Evolutionary conservation across 192 early-diverging fungal species (phyloP), one percentile per base, ranked within the genome.

Genomic region (Rhizophlyctis rosea): DNA sequence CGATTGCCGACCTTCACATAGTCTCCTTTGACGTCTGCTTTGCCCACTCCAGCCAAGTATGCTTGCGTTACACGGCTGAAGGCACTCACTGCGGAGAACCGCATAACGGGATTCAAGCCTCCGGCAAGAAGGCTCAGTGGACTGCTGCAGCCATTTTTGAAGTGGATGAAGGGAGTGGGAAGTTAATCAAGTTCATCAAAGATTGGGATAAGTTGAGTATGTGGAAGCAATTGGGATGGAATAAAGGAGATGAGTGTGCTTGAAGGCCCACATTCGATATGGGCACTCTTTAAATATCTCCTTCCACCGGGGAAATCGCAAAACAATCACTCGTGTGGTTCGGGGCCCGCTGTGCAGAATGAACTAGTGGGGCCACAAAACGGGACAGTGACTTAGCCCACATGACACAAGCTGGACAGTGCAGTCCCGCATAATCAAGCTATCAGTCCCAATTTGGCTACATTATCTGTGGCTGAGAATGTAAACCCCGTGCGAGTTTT

Each of bases 221-320:
- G 53, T 54, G 53, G 53, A 54, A 54, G 24, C 28, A 31, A 18
- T 31, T 54, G 28, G 53, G 53, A 25, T 54, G 53, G 53, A 54
- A 25, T 28, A 31, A 54, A 4, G 30, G 16, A 4, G 4, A 2
- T 16, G 53, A 54, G 53, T n/a, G n/a, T n/a, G n/a, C n/a, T n/a
- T n/a, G n/a, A n/a, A n/a, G n/a, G n/a, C n/a, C n/a, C n/a, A n/a
- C n/a, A n/a, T n/a, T n/a, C n/a, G n/a, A n/a, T n/a, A n/a, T n/a
- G n/a, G n/a, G n/a, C n/a, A n/a, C n/a, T n/a, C n/a, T n/a, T n/a
- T n/a, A n/a, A n/a, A n/a, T n/a, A n/a, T n/a, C n/a, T n/a, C n/a
- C n/a, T n/a, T n/a, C n/a, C 39, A 47, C 18, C 9, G 18, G 39
- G 39, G 9, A 47, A n/a, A 9, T n/a, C n/a, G n/a, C n/a, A n/a